Base-by-base conservation (phyloP, 208 protist species). In the Leishmania gerbilli region DNA sequence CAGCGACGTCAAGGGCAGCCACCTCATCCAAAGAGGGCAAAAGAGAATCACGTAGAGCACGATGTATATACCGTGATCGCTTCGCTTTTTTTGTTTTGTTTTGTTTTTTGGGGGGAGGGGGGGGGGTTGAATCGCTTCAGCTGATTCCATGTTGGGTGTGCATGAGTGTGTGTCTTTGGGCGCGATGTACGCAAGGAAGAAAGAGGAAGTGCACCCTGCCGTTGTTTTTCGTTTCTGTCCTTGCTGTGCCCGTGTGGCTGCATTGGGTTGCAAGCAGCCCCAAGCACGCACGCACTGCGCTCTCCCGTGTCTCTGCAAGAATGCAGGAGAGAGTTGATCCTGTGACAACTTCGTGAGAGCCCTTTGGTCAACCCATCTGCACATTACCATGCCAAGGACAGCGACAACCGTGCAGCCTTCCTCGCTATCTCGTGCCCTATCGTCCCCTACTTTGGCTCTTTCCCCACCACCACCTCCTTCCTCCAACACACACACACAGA, bases 1-100 rank as follows among this genome's bases (percentile, higher is more conserved):
- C 65, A 71, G 37, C 37, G 19, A 51, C 42, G 24, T 51, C 68
- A 47, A 72, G 8, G 37, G 2, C 68, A n/a, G 11, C 6, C 24
- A 45, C 21, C 68, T 53, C 24, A n/a, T 42, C 11, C 21, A 21
- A 53, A 49, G 42, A 31, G 42, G 68, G 68, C 37, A 51, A 62
- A 2, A 37, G 40, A 69, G 64, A 65, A 60, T 53, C 40, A 51
- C 68, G 21, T 72, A 37, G 68, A 72, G 49, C 27, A 24, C 37
- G 24, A 79, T 79, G 76, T 79, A 79, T 19, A 79, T 71, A 76
- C 24, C 40, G 71, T 21, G 40, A 76, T 53, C 31, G 62, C 64
- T 67, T 69, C 11, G 27, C 31, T n/a, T 55, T 79, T 42, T 15
- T 5, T 37, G 34, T 37, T 37, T 37, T 1, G 34, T 37, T 37